Evolutionary conservation across 371 early-diverging fungal species (phyloP), one percentile per base, ranked within the genome.

Genomic region (Mortierella sp.): DNA sequence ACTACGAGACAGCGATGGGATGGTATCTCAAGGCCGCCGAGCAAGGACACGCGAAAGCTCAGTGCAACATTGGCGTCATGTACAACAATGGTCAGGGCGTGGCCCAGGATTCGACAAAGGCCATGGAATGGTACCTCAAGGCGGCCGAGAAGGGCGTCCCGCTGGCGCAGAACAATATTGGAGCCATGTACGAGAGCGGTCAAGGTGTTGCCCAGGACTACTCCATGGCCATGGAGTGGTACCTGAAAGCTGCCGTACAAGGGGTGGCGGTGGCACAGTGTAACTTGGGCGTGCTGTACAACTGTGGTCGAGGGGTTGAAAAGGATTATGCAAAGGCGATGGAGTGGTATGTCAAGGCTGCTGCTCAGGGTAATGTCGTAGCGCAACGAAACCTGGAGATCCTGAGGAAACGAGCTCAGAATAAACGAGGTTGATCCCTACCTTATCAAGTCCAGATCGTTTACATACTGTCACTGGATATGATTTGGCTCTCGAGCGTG

Each of bases 231-330:
- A 31, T 68, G 16, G 19, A 45, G 10, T 93, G 93, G 91, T 95
- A 94, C 85, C 72, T 85, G 14, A 87, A 80, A 44, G 89, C 94
- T 24, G 94, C 95, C 24, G 52, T 24, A 22, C 24, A 50, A 11
- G 52, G 10, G 19, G 24, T 10, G 16, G 31, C 29, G n/a, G 4
- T 22, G 6, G 31, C 34, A 47, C 47, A 47, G 48, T 22, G 22
- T 47, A 22, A n/a, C n/a, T 47, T n/a, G 45, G 45, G 44, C 47
- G 19, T 16, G 16, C 47, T 47, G 5, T 22, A n/a, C n/a, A n/a
- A n/a, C n/a, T n/a, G n/a, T n/a, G n/a, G 44, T 10, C 44, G 16
- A 44, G 4, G 44, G 44, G 44, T 44, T 16, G 11, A 8, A 16
- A 10, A 44, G 44, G 44, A 11, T 52, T 6, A 10, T 1, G 6